These are phyloP conservation scores for Diplodia intermedia DNA, from an alignment of 2,329 filamentous ascomycete genomes.

Conservation along the genomic window DNA sequence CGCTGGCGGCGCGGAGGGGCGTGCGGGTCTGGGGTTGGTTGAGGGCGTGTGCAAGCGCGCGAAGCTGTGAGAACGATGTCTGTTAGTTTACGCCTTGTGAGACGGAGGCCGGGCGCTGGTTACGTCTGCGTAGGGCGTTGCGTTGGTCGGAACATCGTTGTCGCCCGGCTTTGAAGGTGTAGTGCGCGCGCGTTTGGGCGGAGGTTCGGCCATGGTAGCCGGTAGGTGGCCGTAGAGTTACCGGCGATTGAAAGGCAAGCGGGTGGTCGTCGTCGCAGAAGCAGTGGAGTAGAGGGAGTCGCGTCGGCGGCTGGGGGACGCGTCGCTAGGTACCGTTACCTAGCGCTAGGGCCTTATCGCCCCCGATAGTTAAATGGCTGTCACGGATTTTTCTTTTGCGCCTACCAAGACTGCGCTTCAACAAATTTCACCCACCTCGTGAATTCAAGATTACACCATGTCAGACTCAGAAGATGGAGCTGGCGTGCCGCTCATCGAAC, in stretches of 20 bases:
- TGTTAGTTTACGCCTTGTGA: background rate
- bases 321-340: slow-evolving; percentile 7
- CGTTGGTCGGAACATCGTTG: slow-evolving; percentile 26
- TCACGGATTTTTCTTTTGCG: slow-evolving; percentile 16
- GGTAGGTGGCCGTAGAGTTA: background rate
- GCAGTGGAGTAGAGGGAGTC: slow-evolving; percentile 1
- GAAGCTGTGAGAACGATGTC: slow-evolving; percentile 38
- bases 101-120: background rate
- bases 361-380: slow-evolving; percentile 31
- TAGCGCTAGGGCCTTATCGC: slow-evolving; percentile 19
- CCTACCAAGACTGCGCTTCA: slow-evolving; percentile 21
- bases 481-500: slow-evolving; percentile 55
- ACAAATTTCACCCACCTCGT: slow-evolving; percentile 35
- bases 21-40: slow-evolving; percentile 45
- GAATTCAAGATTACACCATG: slow-evolving; percentile 44
- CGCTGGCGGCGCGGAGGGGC: slow-evolving; percentile 45
- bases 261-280: background rate
- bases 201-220: slow-evolving; percentile 45
- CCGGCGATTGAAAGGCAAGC: background rate
- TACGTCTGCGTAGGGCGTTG: slow-evolving; percentile 39
- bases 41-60: slow-evolving; percentile 41
- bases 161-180: slow-evolving; percentile 39
- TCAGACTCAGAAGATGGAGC: slow-evolving; percentile 54
- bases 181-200: slow-evolving; percentile 46
- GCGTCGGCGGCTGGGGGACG: slow-evolving; percentile 21